Percentiles rank a stretch among this genome's conserved stretches.
phyloP scores from a whole-genome alignment of 805 yeast species.

The Metschnikowia orientalis region DNA sequence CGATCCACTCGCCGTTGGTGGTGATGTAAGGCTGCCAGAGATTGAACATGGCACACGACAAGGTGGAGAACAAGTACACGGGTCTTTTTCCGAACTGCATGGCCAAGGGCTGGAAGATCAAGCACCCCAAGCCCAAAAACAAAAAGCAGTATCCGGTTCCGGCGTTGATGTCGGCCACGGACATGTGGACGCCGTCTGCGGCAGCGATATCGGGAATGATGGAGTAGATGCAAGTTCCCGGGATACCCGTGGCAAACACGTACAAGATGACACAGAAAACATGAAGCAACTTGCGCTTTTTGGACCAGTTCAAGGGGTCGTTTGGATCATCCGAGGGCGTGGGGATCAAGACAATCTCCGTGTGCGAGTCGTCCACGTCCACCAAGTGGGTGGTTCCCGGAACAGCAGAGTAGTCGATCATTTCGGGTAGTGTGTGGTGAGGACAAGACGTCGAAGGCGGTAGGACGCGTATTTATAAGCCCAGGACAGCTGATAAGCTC shows the following conservation, averaged over 20 bases:
- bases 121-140: constrained; percentile 36
- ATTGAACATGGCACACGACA: constrained; percentile 36
- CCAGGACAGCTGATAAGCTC: too few relatives aligned
- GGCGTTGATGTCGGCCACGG: constrained; percentile 15
- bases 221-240: constrained; percentile 16
- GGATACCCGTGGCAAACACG: constrained; percentile 40
- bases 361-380: constrained; percentile 34
- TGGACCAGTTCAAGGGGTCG: constrained; percentile 66
- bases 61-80: constrained; percentile 34
- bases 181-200: constrained; percentile 12
- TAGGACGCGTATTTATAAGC: too few relatives aligned
- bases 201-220: constrained; percentile 16
- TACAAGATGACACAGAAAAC: constrained; percentile 35
- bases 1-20: constrained; percentile 23
- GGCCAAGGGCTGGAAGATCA: constrained; percentile 49
- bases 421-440: too few relatives aligned
- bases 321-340: constrained; percentile 65
- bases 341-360: constrained; percentile 53
- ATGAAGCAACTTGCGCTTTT: constrained; percentile 43
- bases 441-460: too few relatives aligned
- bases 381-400: constrained; percentile 53
- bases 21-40: constrained; percentile 41
- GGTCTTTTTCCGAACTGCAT: constrained; percentile 48
- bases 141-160: constrained; percentile 16
- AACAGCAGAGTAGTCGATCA: constrained; percentile 20